Percentiles rank a stretch among this genome's conserved stretches.
Conservation (phyloP, 2,329 filamentous ascomycete species). For the Bipolaris gigantea region DNA sequence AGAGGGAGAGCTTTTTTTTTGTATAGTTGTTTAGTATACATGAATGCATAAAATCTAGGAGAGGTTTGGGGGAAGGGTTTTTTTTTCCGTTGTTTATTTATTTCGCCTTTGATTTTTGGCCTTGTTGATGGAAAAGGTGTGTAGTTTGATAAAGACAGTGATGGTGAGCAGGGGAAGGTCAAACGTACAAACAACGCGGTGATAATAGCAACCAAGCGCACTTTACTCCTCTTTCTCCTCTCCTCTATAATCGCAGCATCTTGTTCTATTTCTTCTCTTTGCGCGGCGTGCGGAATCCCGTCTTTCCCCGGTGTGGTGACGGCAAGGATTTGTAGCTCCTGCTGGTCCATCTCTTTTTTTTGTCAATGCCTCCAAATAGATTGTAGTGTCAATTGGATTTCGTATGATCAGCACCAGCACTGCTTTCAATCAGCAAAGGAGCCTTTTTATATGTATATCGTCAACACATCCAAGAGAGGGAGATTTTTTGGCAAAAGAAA, state of each 20-base stretch:
- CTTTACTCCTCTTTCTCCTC: constrained; percentile 26
- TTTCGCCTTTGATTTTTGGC: not conserved
- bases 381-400: not conserved
- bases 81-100: too few species aligned
- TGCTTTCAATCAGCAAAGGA: too few species aligned
- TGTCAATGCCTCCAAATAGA: not conserved
- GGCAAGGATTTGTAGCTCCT: not conserved
- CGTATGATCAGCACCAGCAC: not conserved
- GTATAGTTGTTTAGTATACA: not conserved
- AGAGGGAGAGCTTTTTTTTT: constrained; percentile 41
- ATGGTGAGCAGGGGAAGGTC: not conserved
- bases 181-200: constrained; percentile 39
- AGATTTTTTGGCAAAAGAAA: too few species aligned
- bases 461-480: too few species aligned
- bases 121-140: not conserved
- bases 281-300: not conserved
- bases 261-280: not conserved
- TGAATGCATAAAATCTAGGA: not conserved
- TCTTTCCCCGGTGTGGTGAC: not conserved
- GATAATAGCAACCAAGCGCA: constrained; percentile 34
- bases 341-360: not conserved
- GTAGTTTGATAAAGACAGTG: not conserved
- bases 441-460: not conserved
- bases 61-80: too few species aligned
- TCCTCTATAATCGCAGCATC: constrained; percentile 10